phyloP scores from a whole-genome alignment of 148 eudicot genomes.

The Vaccinium darrowii region DNA sequence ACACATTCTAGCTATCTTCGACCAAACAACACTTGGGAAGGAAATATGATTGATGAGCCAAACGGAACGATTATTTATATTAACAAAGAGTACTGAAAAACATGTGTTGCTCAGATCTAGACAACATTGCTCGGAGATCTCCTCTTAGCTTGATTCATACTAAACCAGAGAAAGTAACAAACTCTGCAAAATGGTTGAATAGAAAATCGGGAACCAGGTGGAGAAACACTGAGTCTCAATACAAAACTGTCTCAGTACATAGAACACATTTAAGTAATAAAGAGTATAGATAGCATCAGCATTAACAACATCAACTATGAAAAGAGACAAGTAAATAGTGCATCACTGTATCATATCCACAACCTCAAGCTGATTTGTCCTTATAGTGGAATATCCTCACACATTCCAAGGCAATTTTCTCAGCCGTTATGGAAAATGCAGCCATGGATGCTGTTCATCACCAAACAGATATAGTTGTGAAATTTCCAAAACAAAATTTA shows the following conservation, averaged over 20 bases:
- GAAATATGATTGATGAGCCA: not conserved
- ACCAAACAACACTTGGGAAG: not conserved
- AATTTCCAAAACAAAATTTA: not conserved
- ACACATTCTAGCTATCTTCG: not conserved
- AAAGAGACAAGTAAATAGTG: not conserved
- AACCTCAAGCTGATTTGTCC: conserved; percentile 29
- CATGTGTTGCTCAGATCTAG: not conserved
- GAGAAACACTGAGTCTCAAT: not conserved
- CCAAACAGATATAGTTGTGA: not conserved
- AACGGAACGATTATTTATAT: not conserved
- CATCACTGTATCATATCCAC: not conserved
- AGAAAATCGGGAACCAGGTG: not conserved
- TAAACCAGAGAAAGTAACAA: too few species aligned
- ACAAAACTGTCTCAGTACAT: not conserved
- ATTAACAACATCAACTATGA: not conserved
- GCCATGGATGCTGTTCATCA: conserved; percentile 64
- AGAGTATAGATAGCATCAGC: not conserved
- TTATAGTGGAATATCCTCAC: conserved; percentile 61
- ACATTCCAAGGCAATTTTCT: conserved; percentile 76
- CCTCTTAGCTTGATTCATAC: too few species aligned
- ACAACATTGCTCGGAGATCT: not conserved
- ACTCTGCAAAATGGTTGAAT: not conserved
- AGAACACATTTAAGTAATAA: not conserved
- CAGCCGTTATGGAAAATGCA: conserved; percentile 78
- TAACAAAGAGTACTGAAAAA: not conserved